A percentile compares a stretch with the other conserved stretches of the same genome.
Conservation (phyloP, 495 filamentous ascomycete genomes). For the Hyaloscypha hepaticicola region DNA sequence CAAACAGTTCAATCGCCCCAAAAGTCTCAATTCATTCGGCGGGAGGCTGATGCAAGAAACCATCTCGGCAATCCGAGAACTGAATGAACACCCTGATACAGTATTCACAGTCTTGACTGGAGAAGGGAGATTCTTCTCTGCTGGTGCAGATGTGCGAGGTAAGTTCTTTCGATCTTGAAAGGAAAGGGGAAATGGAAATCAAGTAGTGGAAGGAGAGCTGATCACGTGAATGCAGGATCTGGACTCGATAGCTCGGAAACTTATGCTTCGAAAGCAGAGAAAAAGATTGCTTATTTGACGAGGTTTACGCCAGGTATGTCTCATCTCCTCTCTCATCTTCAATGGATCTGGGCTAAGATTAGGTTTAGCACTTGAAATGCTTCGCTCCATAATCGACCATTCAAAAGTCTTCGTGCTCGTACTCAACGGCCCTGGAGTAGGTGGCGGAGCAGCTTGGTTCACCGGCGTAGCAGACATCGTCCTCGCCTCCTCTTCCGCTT, state of each 20-base stretch:
- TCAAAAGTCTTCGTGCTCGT: conserved; percentile 33
- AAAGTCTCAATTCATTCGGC: conserved; percentile 30
- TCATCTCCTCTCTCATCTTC: background rate
- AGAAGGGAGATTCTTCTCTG: conserved; percentile 33
- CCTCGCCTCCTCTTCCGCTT: conserved; percentile 23
- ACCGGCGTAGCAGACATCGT: conserved; percentile 30
- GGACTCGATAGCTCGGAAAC: conserved; percentile 9
- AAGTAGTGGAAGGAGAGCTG: background rate
- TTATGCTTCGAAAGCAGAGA: conserved; percentile 24
- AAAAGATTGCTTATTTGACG: conserved; percentile 22
- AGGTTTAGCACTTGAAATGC: conserved; percentile 26
- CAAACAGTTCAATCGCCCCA: conserved; percentile 30
- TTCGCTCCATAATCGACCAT: conserved; percentile 32
- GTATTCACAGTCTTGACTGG: conserved; percentile 32
- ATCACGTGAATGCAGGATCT: conserved; percentile 10
- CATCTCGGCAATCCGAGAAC: conserved; percentile 24
- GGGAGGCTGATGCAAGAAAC: conserved; percentile 29
- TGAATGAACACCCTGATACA: conserved; percentile 30
- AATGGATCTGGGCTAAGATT: background rate
- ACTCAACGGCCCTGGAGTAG: conserved; percentile 31
- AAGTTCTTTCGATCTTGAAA: too few species aligned
- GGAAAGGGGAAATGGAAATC: too few species aligned
- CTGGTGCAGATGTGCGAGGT: conserved; percentile 32
- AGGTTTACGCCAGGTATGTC: conserved; percentile 23
- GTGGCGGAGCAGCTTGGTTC: conserved; percentile 31